Evolutionary conservation across 306 rosid species (phyloP), one percentile per base, ranked within the genome.

Genomic region (Vigna trinervia): DNA sequence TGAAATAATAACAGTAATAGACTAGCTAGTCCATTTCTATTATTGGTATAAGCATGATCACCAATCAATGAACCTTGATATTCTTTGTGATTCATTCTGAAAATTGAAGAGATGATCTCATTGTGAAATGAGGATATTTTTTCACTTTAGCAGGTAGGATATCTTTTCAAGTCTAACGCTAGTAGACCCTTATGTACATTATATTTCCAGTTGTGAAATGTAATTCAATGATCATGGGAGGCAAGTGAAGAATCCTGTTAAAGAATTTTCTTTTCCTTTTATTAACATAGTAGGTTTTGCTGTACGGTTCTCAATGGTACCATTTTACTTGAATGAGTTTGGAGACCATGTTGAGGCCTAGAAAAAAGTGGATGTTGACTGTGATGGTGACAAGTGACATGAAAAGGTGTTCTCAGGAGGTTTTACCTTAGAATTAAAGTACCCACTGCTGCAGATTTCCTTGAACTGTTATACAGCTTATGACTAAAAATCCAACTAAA

Each of bases 61-160:
- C 28, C 30, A 14, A n/a, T 41, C 41, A 28, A 22, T 62, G 12
- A 41, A 76, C 57, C 54, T 4, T 50, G 26, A 15, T 47, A 26
- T 46, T 52, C 7, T 23, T 19, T 46, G 69, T 78, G 38, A 65
- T 72, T 78, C 51, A 66, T 83, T 83, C 53, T 78, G 23, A 51
- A 73, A 67, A 62, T 45, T 67, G 54, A 58, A 61, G 47, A 26
- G 46, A 70, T 11, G 1, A 12, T 72, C 9, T 48, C 28, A 48
- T 72, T 48, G 39, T 28, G 15, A 73, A 72, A 56, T 60, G 26
- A 48, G 54, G 77, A 71, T 22, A 62, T 52, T 67, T 47, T 78
- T 12, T 39, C 69, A 47, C 59, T 15, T 36, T 57, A 38, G 73
- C 66, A 36, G 45, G 30, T 17, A 17, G 66, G 34, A 5, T 36